Conservation (phyloP, 2,329 filamentous ascomycete species). For the Arachnomyces sp. region DNA sequence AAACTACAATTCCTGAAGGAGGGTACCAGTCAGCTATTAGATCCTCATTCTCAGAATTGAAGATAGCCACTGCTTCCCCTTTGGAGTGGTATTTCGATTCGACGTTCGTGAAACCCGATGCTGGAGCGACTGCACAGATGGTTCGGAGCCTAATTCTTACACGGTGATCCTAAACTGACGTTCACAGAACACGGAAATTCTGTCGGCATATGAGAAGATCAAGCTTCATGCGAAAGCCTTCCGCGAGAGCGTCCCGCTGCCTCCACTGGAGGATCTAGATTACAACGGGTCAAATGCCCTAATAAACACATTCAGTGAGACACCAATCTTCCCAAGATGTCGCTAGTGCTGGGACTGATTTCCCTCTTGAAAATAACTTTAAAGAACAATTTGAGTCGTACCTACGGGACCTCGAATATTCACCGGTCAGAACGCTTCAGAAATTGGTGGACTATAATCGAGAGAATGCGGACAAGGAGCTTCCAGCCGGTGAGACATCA, state of each 20-base stretch:
- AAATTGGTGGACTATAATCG: constrained; percentile 3
- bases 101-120: constrained; percentile 4
- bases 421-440: neutral
- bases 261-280: constrained; percentile 2
- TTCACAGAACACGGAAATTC: constrained; percentile 1
- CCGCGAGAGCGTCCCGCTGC: constrained; percentile 6
- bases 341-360: too few relatives aligned
- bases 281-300: constrained; percentile 3
- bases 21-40: too few relatives aligned
- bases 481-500: constrained; percentile 1
- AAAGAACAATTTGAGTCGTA: constrained; percentile 1
- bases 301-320: constrained; percentile 1
- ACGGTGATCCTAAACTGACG: too few relatives aligned
- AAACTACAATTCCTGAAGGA: too few relatives aligned
- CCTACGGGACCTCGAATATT: neutral
- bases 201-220: constrained; percentile 6
- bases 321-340: neutral
- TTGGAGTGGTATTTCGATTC: too few relatives aligned
- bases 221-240: constrained; percentile 4
- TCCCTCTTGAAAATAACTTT: constrained; percentile 2
- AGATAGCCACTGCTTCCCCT: too few relatives aligned
- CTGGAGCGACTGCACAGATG: constrained; percentile 7
- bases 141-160: too few relatives aligned
- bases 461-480: constrained; percentile 1
- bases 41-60: too few relatives aligned